Evolutionary conservation across 2,329 filamentous ascomycete species (phyloP), one percentile per base, ranked within the genome.

Genomic region (Helotiales sp.): DNA sequence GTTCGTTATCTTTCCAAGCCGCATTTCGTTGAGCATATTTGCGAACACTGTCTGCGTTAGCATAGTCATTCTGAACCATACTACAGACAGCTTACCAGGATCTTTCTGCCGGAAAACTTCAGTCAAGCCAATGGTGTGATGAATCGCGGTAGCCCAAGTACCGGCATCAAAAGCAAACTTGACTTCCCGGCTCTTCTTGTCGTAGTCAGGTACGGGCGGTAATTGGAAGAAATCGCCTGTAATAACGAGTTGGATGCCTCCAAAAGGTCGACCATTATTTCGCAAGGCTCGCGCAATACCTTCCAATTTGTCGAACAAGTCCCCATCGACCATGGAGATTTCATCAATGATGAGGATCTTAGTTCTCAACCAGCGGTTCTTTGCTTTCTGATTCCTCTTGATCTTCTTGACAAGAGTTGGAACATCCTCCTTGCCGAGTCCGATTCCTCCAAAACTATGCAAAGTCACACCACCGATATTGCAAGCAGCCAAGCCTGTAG

Each of bases 171-270:
- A 99, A 0, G 93, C 89, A 72, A 99, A 99, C 70, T 92, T 96
- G 47, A 88, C 85, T 25, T 87, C 81, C 47, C 79, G 76, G 58
- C 77, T 76, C 52, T 86, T 84, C 46, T 64, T 68, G n/a, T 70
- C 69, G 38, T 78, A 78, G 33, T 97, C 93, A 1, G 93, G 93
- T 1, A 99, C 95, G 0, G 95, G 95, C 0, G 95, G 95, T 3
- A 99, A 77, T 72, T 99, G 95, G 74, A 99, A 99, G 75, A 99
- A 99, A 69, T 99, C 95, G 2, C 95, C 95, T 0, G 95, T 99
- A 59, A 99, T 90, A 56, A 99, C 84, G 29, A 99, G 81, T 66
- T 99, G 95, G 46, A 99, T 98, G 5, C 95, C 95, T 54, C 95
- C 96, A 79, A 96, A 99, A 0, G 95, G 90, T 9, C 91, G 84